Conservation (phyloP, 1,284 basidiomycete genomes). For the Flammula alnicola region DNA sequence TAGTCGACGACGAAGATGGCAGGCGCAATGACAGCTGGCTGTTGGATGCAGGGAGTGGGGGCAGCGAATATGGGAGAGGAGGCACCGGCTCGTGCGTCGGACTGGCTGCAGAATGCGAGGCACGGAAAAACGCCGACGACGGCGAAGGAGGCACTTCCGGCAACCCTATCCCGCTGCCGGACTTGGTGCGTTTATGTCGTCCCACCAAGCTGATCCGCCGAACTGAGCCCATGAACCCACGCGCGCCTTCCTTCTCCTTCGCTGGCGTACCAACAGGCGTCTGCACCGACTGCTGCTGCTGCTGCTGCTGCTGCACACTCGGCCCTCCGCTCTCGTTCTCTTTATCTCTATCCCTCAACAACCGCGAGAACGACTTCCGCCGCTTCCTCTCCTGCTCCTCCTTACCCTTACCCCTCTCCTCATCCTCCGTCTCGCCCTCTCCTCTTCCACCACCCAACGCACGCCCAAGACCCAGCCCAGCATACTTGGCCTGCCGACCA, state of each 20-base stretch:
- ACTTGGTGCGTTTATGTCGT: slow-evolving; percentile 52
- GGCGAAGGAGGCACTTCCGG: slow-evolving; percentile 8
- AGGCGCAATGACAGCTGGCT: slow-evolving; percentile 21
- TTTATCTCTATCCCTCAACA: slow-evolving; percentile 19
- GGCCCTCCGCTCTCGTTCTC: slow-evolving; percentile 20
- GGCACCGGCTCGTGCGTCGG: slow-evolving; percentile 5
- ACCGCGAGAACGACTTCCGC: slow-evolving; percentile 27
- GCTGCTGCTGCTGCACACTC: neutral
- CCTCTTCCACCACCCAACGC: slow-evolving; percentile 24
- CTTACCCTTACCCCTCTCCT: slow-evolving; percentile 24
- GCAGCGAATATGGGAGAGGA: slow-evolving; percentile 6
- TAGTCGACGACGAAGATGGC: slow-evolving; percentile 10
- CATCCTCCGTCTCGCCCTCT: slow-evolving; percentile 20
- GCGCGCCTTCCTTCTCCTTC: slow-evolving; percentile 45
- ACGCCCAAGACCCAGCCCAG: slow-evolving; percentile 34
- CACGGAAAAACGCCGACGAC: slow-evolving; percentile 8
- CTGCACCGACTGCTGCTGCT: no score
- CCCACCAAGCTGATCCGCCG: slow-evolving; percentile 66
- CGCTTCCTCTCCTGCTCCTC: slow-evolving; percentile 23
- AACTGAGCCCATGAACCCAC: slow-evolving; percentile 67
- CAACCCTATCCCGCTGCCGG: slow-evolving; percentile 40
- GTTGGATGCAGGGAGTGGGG: slow-evolving; percentile 13
- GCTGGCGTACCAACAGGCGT: no score
- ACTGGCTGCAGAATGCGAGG: slow-evolving; percentile 2
- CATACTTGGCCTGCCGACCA: slow-evolving; percentile 19